Base-by-base conservation (phyloP, 2,329 filamentous ascomycete species). In the Moelleriella libera region DNA sequence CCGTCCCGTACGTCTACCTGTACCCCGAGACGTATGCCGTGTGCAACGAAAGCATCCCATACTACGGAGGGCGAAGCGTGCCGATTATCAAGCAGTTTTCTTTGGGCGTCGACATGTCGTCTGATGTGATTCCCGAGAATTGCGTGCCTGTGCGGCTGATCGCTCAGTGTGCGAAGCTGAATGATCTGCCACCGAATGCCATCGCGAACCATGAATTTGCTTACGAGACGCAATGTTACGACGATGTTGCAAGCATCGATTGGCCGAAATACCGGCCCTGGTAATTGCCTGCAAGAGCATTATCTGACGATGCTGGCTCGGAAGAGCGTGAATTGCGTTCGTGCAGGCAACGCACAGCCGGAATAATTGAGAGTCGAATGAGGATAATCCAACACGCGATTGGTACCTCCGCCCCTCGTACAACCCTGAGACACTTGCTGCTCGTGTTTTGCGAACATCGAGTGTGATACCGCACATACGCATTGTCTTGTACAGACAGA, bases 111-210 rank as follows among this genome's bases (percentile, higher is more conserved):
- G 5, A 40, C 12, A 44, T 11, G 4, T 7, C 41, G 3, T 48
- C 56, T 49, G 49, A 21, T 21, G 21, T 53, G 5, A 53, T 67
- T 2, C 65, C 67, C 1, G 55, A 61, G 41, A 62, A 58, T 3
- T 76, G 72, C 50, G 66, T 61, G 2, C 58, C 64, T 6, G 58
- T 75, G 40, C 59, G 55, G 7, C 55, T 75, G 44, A 52, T 74
- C 12, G 66, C 71, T 7, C 59, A 70, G 55, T 75, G 71, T 45
- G 61, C 63, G 2, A 45, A 45, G 0, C 53, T 73, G 40, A 54
- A 63, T 10, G 57, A 58, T 11, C 50, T 69, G 28, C 63, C 66
- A 0, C 55, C 56, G 40, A 64, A 61, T 1, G 63, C 63, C 11
- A 51, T 57, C 14, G 55, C 62, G 2, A 69, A 59, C 47, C 68